Conservation (phyloP, 371 early-diverging fungal genomes). For the Actinomortierella ambigua region DNA sequence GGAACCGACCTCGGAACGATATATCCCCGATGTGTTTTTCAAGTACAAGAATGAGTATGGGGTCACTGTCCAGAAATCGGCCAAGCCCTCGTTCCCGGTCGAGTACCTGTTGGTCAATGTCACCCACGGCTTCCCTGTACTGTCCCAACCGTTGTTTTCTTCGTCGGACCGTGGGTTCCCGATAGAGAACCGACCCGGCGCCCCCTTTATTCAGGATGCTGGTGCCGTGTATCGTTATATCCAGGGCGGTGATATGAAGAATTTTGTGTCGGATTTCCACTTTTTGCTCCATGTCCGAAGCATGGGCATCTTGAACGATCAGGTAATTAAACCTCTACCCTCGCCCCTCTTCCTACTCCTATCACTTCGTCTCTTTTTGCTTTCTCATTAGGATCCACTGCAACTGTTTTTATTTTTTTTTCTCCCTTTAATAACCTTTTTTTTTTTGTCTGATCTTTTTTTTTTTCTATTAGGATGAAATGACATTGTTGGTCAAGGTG, state of each 20-base stretch:
- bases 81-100: constrained; percentile 94
- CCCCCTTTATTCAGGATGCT: constrained; percentile 21
- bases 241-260: constrained; percentile 45
- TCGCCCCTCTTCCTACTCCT: too few relatives aligned
- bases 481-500: constrained; percentile 56
- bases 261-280: constrained; percentile 82
- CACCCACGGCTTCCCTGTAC: constrained; percentile 94
- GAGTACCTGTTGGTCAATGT: constrained; percentile 96
- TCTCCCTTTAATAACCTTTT: neutral
- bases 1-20: constrained; percentile 75
- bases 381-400: neutral
- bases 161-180: constrained; percentile 59
- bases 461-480: constrained; percentile 53
- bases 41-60: constrained; percentile 94
- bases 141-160: constrained; percentile 81
- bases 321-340: too few relatives aligned
- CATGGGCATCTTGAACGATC: constrained; percentile 50
- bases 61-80: constrained; percentile 80
- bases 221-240: constrained; percentile 50
- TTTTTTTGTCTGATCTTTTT: constrained; percentile 11
- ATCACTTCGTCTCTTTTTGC: neutral
- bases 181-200: constrained; percentile 74
- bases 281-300: constrained; percentile 71
- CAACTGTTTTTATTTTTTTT: neutral
- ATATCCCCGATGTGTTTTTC: constrained; percentile 97